Evolutionary conservation across 495 filamentous ascomycete species (phyloP).

Genomic region (Talaromyces thailandensis): DNA sequence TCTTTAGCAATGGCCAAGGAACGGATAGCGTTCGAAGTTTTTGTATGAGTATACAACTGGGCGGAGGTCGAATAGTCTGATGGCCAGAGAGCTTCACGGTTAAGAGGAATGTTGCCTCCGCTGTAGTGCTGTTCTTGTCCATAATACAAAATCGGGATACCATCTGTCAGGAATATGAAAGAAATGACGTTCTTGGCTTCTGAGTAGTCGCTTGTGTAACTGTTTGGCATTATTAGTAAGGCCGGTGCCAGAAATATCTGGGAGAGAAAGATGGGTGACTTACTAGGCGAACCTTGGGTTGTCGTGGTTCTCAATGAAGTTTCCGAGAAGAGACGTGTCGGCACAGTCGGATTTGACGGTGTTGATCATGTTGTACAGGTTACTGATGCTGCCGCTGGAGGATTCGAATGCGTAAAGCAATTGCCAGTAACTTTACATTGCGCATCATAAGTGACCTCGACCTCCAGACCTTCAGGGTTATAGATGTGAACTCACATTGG

Average conservation of each 20-base stretch:
- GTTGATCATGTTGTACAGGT: constrained; percentile 37
- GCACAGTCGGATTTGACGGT: constrained; percentile 34
- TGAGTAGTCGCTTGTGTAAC: constrained; percentile 18
- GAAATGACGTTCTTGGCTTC: constrained; percentile 57
- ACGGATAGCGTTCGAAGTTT: constrained; percentile 51
- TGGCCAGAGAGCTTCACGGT: constrained; percentile 64
- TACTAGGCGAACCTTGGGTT: constrained; percentile 43
- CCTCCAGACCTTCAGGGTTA: not conserved
- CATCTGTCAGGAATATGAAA: constrained; percentile 55
- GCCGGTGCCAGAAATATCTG: not conserved
- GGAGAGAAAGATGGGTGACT: constrained; percentile 32
- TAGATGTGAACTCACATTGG: constrained; percentile 32
- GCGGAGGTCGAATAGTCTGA: constrained; percentile 45
- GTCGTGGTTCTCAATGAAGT: constrained; percentile 66
- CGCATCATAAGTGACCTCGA: constrained; percentile 2
- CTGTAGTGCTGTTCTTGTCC: constrained; percentile 62
- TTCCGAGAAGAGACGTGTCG: constrained; percentile 49
- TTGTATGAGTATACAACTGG: constrained; percentile 53
- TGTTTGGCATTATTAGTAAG: not conserved
- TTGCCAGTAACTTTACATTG: constrained; percentile 36
- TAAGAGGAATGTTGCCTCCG: constrained; percentile 47
- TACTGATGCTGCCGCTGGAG: constrained; percentile 35
- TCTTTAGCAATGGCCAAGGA: constrained; percentile 43
- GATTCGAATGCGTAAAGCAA: constrained; percentile 46
- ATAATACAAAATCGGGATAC: constrained; percentile 45